These are phyloP conservation scores for Hemileccinum rubropunctum DNA, from an alignment of 768 basidiomycete species.

Conservation along the genomic window DNA sequence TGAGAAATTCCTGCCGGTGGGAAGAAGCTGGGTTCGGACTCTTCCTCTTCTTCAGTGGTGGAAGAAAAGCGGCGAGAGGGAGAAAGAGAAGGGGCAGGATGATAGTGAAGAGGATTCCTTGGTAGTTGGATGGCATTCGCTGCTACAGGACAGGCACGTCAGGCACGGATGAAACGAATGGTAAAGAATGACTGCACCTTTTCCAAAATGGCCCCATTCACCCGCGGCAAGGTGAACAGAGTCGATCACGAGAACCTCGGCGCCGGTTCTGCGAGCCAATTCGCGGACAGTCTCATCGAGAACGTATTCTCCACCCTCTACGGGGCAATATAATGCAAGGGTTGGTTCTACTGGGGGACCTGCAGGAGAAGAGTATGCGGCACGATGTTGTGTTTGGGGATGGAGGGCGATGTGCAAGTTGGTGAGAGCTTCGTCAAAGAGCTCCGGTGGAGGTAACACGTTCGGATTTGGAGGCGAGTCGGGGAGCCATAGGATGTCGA, in stretches of 20 bases:
- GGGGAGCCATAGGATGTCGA: constrained; percentile 68
- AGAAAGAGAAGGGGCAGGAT: constrained; percentile 28
- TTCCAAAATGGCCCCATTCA: constrained; percentile 83
- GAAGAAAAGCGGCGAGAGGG: constrained; percentile 26
- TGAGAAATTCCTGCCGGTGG: constrained; percentile 35
- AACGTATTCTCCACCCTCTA: constrained; percentile 79
- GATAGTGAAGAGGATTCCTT: constrained; percentile 75
- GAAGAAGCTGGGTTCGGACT: constrained; percentile 47
- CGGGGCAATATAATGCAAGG: constrained; percentile 79
- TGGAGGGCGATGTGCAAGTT: constrained; percentile 77
- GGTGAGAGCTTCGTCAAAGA: constrained; percentile 72
- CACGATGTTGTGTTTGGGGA: constrained; percentile 76
- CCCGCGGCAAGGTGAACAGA: constrained; percentile 82
- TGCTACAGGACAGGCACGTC: constrained; percentile 41
- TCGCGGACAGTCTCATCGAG: constrained; percentile 78
- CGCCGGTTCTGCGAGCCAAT: constrained; percentile 65
- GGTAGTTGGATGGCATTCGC: constrained; percentile 66
- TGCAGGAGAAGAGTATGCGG: constrained; percentile 53
- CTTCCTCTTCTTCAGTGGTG: constrained; percentile 42
- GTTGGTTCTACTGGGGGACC: constrained; percentile 72
- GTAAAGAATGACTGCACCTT: constrained; percentile 45
- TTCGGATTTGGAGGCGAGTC: constrained; percentile 26
- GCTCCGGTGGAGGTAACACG: constrained; percentile 66
- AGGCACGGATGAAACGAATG: constrained; percentile 1
- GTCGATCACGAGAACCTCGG: constrained; percentile 86